phyloP scores from a whole-genome alignment of 805 yeast species.

The Jamesozyma lodderae region DNA sequence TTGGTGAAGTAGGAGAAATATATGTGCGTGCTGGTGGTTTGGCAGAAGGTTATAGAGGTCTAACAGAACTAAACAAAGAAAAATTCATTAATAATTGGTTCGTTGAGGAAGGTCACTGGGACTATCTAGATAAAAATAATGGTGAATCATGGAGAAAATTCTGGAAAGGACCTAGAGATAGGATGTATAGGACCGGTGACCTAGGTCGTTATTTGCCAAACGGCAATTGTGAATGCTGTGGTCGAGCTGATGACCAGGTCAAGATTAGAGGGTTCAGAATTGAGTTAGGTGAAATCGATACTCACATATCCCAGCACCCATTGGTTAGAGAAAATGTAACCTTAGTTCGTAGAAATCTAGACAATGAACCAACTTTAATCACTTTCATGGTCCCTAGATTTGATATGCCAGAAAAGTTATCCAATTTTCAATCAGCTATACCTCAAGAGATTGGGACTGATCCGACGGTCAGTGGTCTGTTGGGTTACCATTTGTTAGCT shows the following conservation, averaged over 20 bases:
- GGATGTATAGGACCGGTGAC: constrained; percentile 95
- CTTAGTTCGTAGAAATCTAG: constrained; percentile 81
- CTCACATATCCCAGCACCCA: constrained; percentile 91
- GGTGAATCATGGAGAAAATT: constrained; percentile 58
- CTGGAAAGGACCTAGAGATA: constrained; percentile 93
- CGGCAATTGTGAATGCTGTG: constrained; percentile 96
- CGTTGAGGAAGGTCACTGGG: constrained; percentile 58
- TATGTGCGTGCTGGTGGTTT: constrained; percentile 97
- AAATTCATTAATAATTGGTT: constrained; percentile 93
- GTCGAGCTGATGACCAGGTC: constrained; percentile 98
- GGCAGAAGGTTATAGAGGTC: constrained; percentile 90
- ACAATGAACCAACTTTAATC: constrained; percentile 84
- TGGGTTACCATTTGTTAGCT: constrained; percentile 64
- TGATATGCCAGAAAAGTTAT: constrained; percentile 40
- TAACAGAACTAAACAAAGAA: constrained; percentile 79
- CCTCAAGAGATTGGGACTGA: constrained; percentile 38
- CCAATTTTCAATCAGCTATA: constrained; percentile 36
- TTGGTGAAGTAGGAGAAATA: constrained; percentile 98
- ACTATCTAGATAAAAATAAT: constrained; percentile 41
- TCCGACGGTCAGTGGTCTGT: constrained; percentile 69
- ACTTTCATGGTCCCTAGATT: constrained; percentile 85
- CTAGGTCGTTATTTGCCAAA: constrained; percentile 93
- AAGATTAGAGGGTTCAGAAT: constrained; percentile 98
- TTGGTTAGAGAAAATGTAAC: constrained; percentile 88
- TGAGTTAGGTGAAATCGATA: constrained; percentile 96